Evolutionary conservation across 1,139 yeast species (phyloP), one percentile per base, ranked within the genome.

Genomic region (Scheffersomyces cryptocercus): DNA sequence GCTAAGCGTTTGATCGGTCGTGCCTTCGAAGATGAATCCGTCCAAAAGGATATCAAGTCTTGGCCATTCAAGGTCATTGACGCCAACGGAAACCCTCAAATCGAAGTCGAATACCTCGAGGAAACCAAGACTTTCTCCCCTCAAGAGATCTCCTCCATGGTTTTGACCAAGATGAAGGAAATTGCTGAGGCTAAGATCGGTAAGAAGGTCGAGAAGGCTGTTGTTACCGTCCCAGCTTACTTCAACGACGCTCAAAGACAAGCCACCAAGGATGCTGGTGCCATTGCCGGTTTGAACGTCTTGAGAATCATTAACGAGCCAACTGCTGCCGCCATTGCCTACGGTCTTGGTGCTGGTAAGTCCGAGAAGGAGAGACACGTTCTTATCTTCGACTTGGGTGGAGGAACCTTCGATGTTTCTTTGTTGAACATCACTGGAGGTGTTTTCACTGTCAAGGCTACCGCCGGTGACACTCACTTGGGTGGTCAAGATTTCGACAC

Each of bases 401-500:
- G 97, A 77, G 97, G 97, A 83, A 90, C 97, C 73, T 90, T 90
- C 79, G 97, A 90, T 88, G 97, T 91, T 58, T 93, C 99, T 50
- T 82, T 91, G 64, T 81, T 91, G 73, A 88, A 89, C 81, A 89
- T 93, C 71, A 95, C 95, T 71, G 98, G 95, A 75, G 99, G 99
- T 84, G 95, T 93, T 67, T 93, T 91, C 86, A 91, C 95, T 69
- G 99, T 93, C 70, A 91, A 91, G 85, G 95, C 99, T 65, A 93
- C 99, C 65, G 97, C 98, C 71, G 99, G 99, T 89, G 97, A 93
- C 81, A 93, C 99, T 67, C 99, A 91, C 79, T 86, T 91, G 82
- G 98, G 99, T 85, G 98, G 98, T 86, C 96, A 91, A 82, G 98
- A 91, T 82, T 91, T 91, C 78, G 97, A 90, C 77, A 85, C 91